Evolutionary conservation across 2,329 filamentous ascomycete genomes (phyloP), one percentile per base, ranked within the genome.

Genomic region (Kalaharituber pfeilii): DNA sequence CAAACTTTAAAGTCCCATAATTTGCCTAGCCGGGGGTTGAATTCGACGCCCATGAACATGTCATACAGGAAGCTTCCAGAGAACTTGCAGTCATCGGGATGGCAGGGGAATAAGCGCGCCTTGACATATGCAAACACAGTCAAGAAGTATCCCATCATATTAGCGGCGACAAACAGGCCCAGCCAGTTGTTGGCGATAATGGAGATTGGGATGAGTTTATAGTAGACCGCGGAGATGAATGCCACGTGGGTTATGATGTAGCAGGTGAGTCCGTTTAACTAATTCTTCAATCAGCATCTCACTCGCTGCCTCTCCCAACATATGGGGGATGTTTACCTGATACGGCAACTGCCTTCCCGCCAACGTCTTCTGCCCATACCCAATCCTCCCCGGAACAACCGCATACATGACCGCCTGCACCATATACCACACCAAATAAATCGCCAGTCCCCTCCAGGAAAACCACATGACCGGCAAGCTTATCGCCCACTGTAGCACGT

Each of bases 11-110:
- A 67, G 56, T 74, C 72, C 59, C 70, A 73, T 11, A 59, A 63
- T 1, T 65, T 60, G 0, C 71, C 70, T 25, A 73, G 60, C 44
- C 71, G 62, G 0, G 71, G 71, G 49, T 73, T 73, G 3, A 73
- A 54, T 58, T 73, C 71, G 26, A 72, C 67, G 0, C 71, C 71
- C 67, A 71, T 72, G 52, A 69, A 73, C 50, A 72, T 66, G 55
- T 73, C 71, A 42, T 72, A 72, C 0, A 70, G 49, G 1, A 62
- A 59, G 2, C 66, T 71, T 66, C 70, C 67, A 60, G 69, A 71
- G 49, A 72, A 72, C 52, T 71, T 72, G 25, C 69, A 62, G 55
- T 72, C 70, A 5, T 66, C 64, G 7, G 65, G 63, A 60, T 72
- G 69, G 22, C 67, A 67, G 7, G 70, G 70, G 53, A 56, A 58